Base-by-base conservation (phyloP, 345 rosid genomes). In the Abelmoschus esculentus region DNA sequence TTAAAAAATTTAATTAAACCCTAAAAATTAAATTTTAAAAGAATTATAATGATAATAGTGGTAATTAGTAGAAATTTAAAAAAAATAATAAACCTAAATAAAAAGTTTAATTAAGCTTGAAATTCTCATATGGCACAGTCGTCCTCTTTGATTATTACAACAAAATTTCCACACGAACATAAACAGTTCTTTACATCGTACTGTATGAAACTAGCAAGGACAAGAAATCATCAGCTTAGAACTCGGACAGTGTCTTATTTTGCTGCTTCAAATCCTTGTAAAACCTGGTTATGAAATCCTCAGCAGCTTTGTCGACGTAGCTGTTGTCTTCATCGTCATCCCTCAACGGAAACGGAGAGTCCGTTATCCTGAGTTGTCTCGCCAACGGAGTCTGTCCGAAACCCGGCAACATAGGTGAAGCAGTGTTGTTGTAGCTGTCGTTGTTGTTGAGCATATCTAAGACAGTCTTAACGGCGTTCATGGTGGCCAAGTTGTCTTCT, bases 311-410 rank as follows among this genome's bases (percentile, higher is more conserved):
- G 6, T 93, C 90, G 18, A 89, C 97, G 44, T 60, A 38, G 12
- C 80, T 78, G 0, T 79, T 85, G 12, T 74, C 91, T 54, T 73
- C 83, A 58, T 85, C 97, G 54, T 58, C 84, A 62, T 76, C 75
- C 83, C 97, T 83, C 38, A 90, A 66, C 28, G 97, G 98, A 55
- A 84, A 93, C 17, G 97, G 98, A 12, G 98, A 90, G 92, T 93
- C 98, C 47, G 97, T 93, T 72, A 90, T 85, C 83, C 97, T 82
- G 70, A 90, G 77, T 75, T 81, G 92, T 74, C 97, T 87, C 31
- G 75, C 96, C 77, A 83, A 62, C 2, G 97, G 98, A 36, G 90
- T 90, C 78, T 76, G 75, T 34, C 97, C 96, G 67, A 89, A 65
- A 57, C 36, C 36, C 36, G 36, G 36, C 36, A 32, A 32, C 36